phyloP scores from a whole-genome alignment of 2,329 filamentous ascomycete species.

The Canariomyces notabilis region DNA sequence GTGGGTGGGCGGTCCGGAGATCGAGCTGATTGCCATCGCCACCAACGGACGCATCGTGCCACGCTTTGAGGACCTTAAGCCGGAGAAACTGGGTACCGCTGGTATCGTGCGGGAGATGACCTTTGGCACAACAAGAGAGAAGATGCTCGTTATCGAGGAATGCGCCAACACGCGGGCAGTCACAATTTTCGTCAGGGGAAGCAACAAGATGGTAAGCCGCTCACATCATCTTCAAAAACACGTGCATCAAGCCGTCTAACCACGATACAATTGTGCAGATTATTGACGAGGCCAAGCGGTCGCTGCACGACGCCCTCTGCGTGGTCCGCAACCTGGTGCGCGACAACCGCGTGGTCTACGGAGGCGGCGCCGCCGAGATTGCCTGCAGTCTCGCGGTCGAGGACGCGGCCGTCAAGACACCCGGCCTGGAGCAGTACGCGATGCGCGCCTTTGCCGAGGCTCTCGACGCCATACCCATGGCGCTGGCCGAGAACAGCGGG shows the following conservation, averaged over 20 bases:
- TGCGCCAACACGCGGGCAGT: slow-evolving; percentile 97
- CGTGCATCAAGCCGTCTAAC: slow-evolving; percentile 16
- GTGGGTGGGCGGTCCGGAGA: slow-evolving; percentile 97
- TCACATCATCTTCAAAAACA: slow-evolving; percentile 8
- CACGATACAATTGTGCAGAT: slow-evolving; percentile 64
- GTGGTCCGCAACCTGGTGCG: slow-evolving; percentile 94
- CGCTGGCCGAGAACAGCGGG: slow-evolving; percentile 94
- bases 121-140: slow-evolving; percentile 95
- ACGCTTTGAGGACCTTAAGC: slow-evolving; percentile 87
- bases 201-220: slow-evolving; percentile 90
- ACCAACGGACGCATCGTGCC: slow-evolving; percentile 98
- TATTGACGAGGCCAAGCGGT: slow-evolving; percentile 97
- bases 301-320: slow-evolving; percentile 93
- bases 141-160: slow-evolving; percentile 99
- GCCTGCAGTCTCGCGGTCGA: slow-evolving; percentile 95
- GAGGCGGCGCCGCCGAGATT: slow-evolving; percentile 93
- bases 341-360: slow-evolving; percentile 96
- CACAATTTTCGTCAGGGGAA: slow-evolving; percentile 91
- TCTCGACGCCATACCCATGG: slow-evolving; percentile 89
- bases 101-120: slow-evolving; percentile 91
- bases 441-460: slow-evolving; percentile 98
- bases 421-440: slow-evolving; percentile 96
- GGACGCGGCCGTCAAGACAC: slow-evolving; percentile 88
- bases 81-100: slow-evolving; percentile 85
- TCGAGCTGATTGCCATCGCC: slow-evolving; percentile 96